Conservation (phyloP, 2,329 filamentous ascomycete genomes). For the Trichoderma atroviride region DNA sequence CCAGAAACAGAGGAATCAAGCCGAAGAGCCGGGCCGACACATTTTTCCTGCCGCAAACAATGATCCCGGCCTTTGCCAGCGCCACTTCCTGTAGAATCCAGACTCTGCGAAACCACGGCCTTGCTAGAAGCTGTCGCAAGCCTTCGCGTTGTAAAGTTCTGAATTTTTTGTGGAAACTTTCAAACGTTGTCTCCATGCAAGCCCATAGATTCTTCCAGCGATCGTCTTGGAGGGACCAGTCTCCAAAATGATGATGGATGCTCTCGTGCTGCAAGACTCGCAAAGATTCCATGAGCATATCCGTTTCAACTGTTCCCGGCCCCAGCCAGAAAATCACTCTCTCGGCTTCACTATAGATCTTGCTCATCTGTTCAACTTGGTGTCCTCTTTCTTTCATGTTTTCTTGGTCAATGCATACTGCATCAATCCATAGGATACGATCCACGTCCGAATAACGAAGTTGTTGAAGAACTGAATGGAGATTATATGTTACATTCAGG, state of each 20-base stretch:
- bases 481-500: background rate
- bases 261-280: background rate
- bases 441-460: background rate
- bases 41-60: background rate
- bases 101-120: background rate
- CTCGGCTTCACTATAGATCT: slow-evolving; percentile 23
- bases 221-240: background rate
- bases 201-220: background rate
- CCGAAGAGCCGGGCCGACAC: background rate
- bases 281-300: slow-evolving; percentile 21
- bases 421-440: slow-evolving; percentile 11
- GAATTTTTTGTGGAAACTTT: rapidly evolving
- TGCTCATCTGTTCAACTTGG: slow-evolving; percentile 26
- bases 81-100: slow-evolving; percentile 15
- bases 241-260: background rate
- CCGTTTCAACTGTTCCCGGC: background rate
- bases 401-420: slow-evolving; percentile 17
- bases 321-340: slow-evolving; percentile 24
- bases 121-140: background rate
- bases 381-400: slow-evolving; percentile 23
- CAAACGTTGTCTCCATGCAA: rapidly evolving
- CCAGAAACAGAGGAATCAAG: background rate
- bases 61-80: background rate
- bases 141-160: background rate
- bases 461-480: slow-evolving; percentile 6